Base-by-base conservation (phyloP, 164 flowering plant species). In the Magnolia sinica region DNA sequence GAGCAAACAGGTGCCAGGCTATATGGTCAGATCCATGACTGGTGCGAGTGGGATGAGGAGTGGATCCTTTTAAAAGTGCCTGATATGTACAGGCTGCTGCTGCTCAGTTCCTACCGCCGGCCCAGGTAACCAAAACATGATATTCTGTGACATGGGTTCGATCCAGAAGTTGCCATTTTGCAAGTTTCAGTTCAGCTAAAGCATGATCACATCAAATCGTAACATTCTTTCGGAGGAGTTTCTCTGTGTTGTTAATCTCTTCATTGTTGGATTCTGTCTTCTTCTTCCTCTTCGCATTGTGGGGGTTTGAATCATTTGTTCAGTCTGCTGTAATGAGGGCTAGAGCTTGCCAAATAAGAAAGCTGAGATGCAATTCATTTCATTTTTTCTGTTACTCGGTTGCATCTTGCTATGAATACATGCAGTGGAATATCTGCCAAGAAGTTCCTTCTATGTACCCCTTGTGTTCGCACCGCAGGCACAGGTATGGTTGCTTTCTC, bases 1-100 rank as follows among this genome's bases (percentile, higher is more conserved):
- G 16, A 23, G 2, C 27, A 13, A 16, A 73, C 66, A 50, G n/a
- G 24, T 16, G 37, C 45, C 7, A 37, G 45, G 45, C 45, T 5
- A 37, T 5, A 37, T 27, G 29, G 45, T 37, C 45, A 37, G 45
- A 37, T 37, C 45, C 6, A 16, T 52, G 22, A 55, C 75, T 59
- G 66, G 68, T 20, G n/a, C 50, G 20, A 37, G 75, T 61, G 52
- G 55, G 63, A 27, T 68, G 63, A 64, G 50, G 10, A 19, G 51
- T 45, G 68, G 75, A 31, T 73, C 50, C 24, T 63, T 1, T 61
- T 29, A 4, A 29, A 73, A 58, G 27, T 59, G 75, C 63, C 63
- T 61, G 75, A 73, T 73, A 73, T 73, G 75, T 61, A 73, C 68
- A 61, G 75, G 63, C 19, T 73, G 68, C 68, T 16, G 24, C 52